These are phyloP conservation scores for Epichloe coenophiala DNA, from an alignment of 2,329 filamentous ascomycete genomes.

Conservation along the genomic window DNA sequence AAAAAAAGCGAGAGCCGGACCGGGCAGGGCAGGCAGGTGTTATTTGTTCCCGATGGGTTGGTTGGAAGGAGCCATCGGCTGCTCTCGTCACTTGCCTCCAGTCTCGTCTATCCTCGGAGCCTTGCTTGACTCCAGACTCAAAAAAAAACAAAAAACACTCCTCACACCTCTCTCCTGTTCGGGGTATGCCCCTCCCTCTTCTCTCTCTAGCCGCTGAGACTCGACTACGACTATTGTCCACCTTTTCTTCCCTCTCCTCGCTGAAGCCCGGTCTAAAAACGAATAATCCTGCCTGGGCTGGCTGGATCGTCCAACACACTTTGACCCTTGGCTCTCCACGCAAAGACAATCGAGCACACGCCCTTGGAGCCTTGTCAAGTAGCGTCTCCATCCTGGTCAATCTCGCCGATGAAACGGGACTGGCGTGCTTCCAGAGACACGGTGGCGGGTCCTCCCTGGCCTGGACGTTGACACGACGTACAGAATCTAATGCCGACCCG, in stretches of 20 bases:
- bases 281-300: background rate
- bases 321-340: background rate
- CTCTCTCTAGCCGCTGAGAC: background rate
- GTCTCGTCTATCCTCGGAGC: background rate
- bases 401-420: constrained; percentile 3
- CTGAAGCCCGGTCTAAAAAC: background rate
- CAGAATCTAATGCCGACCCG: background rate
- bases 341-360: background rate
- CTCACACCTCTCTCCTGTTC: background rate
- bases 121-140: background rate
- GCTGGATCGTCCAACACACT: background rate
- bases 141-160: background rate
- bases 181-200: background rate
- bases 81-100: background rate
- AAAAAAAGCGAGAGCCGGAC: background rate
- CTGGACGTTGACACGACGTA: background rate
- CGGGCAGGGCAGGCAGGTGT: background rate
- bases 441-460: constrained; percentile 1
- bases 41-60: background rate
- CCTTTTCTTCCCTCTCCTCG: background rate
- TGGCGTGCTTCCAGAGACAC: constrained; percentile 6
- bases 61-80: constrained; percentile 2
- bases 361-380: constrained; percentile 1
- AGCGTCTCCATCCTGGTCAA: background rate
- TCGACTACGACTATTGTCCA: background rate